A percentile compares a stretch with the other conserved stretches of the same genome.
phyloP scores from a whole-genome alignment of 2,329 filamentous ascomycete genomes.

The Colletotrichum cordylinicola region DNA sequence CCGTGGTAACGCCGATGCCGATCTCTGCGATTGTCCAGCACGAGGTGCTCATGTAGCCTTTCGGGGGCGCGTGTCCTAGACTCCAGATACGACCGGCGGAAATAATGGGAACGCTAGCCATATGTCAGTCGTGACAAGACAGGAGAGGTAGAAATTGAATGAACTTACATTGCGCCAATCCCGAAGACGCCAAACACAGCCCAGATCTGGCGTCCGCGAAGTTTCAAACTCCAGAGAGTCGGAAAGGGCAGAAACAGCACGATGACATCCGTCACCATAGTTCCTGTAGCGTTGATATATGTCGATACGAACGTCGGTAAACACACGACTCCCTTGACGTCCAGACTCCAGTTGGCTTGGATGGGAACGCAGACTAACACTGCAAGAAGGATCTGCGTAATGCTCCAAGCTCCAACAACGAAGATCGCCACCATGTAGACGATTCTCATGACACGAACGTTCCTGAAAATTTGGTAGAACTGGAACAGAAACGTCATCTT shows the following conservation, averaged over 20 bases:
- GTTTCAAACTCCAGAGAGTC: neutral
- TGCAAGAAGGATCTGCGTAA: neutral
- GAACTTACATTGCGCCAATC: neutral
- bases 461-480: neutral
- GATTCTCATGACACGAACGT: neutral
- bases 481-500: conserved; percentile 7
- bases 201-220: neutral
- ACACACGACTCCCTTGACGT: neutral
- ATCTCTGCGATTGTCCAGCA: conserved; percentile 3
- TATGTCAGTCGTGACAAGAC: neutral
- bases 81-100: neutral
- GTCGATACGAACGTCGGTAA: neutral
- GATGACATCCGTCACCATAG: conserved; percentile 3
- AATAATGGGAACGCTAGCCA: neutral
- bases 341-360: neutral
- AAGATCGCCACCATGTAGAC: conserved; percentile 1
- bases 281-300: neutral
- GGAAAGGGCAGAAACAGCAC: conserved; percentile 13
- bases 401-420: neutral
- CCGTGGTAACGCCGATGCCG: neutral
- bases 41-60: conserved; percentile 2
- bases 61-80: neutral
- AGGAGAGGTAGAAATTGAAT: neutral
- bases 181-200: neutral
- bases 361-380: neutral